Conservation (phyloP, 306 rosid species). For the Mucuna pruriens region DNA sequence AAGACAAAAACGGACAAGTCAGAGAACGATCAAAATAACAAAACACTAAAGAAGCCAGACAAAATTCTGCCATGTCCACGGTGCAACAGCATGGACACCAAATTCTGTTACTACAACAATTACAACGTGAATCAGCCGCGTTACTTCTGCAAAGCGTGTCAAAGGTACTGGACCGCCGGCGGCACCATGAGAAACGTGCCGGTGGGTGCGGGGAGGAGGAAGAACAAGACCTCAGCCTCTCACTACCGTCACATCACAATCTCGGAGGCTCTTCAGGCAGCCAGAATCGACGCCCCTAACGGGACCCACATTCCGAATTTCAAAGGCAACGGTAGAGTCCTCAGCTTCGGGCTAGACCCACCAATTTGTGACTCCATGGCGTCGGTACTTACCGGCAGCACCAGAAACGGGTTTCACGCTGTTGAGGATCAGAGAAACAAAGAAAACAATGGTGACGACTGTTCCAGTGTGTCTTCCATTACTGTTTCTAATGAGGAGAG, state of each 20-base stretch:
- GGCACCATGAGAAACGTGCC: slow-evolving; percentile 95
- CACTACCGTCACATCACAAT: slow-evolving; percentile 68
- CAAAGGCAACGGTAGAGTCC: slow-evolving; percentile 66
- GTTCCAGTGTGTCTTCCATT: slow-evolving; percentile 59
- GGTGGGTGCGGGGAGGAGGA: slow-evolving; percentile 87
- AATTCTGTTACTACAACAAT: slow-evolving; percentile 92
- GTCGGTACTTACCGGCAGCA: slow-evolving; percentile 47
- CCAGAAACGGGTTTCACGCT: slow-evolving; percentile 51
- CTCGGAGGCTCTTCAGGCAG: slow-evolving; percentile 76
- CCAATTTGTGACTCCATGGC: slow-evolving; percentile 60
- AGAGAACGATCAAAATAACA: slow-evolving; percentile 57
- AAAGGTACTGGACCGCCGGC: slow-evolving; percentile 94
- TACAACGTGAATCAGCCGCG: slow-evolving; percentile 94
- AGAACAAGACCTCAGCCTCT: slow-evolving; percentile 67
- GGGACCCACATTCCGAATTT: slow-evolving; percentile 46
- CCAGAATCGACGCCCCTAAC: slow-evolving; percentile 51
- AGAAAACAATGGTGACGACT: slow-evolving; percentile 61
- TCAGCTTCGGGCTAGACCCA: slow-evolving; percentile 67
- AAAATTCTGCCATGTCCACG: slow-evolving; percentile 88
- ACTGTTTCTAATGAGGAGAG: slow-evolving; percentile 58
- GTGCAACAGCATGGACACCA: slow-evolving; percentile 90
- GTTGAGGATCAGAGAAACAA: slow-evolving; percentile 41
- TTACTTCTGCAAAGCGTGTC: slow-evolving; percentile 92
- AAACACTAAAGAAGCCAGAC: slow-evolving; percentile 79
- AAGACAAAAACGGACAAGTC: slow-evolving; percentile 40